A percentile compares a stretch with the other conserved stretches of the same genome.
These are phyloP conservation scores for Astrothelium subdiscretum DNA, from an alignment of 495 filamentous ascomycete species.

Conservation along the genomic window DNA sequence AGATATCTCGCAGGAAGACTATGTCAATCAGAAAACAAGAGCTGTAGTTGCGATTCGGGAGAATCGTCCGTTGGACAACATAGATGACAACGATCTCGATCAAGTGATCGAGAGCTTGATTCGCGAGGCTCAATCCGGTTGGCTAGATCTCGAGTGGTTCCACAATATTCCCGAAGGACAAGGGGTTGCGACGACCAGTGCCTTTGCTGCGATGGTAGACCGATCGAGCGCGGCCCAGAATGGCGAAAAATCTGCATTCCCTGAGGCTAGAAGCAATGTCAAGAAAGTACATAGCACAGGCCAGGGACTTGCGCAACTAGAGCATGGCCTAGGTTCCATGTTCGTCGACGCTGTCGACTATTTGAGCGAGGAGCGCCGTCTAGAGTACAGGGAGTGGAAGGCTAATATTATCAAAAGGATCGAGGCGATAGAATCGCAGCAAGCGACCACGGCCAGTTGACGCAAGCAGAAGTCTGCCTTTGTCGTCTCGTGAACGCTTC, in stretches of 20 bases:
- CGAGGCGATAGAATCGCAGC: slow-evolving; percentile 33
- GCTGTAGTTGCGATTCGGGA: slow-evolving; percentile 22
- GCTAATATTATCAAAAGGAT: slow-evolving; percentile 47
- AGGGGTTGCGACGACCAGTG: not conserved
- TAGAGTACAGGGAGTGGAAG: slow-evolving; percentile 66
- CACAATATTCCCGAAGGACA: slow-evolving; percentile 15
- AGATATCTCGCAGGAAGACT: slow-evolving; percentile 29
- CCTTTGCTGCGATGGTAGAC: slow-evolving; percentile 27
- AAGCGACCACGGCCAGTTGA: not conserved
- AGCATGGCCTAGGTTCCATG: slow-evolving; percentile 61
- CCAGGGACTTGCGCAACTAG: slow-evolving; percentile 24
- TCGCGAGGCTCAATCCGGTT: slow-evolving; percentile 20
- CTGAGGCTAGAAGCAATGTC: slow-evolving; percentile 15
- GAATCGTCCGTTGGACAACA: not conserved
- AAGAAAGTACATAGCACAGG: slow-evolving; percentile 18
- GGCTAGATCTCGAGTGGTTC: slow-evolving; percentile 27
- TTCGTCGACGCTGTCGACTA: slow-evolving; percentile 77
- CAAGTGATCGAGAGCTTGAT: slow-evolving; percentile 17
- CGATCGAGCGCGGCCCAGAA: slow-evolving; percentile 21
- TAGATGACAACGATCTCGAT: slow-evolving; percentile 9
- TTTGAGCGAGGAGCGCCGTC: slow-evolving; percentile 54
- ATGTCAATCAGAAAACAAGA: slow-evolving; percentile 30
- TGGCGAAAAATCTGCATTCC: slow-evolving; percentile 14
- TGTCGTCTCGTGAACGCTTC: not conserved
- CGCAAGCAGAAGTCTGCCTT: not conserved